Evolutionary conservation across 2,329 filamentous ascomycete genomes (phyloP), one percentile per base, ranked within the genome.

Genomic region (Cladosporium velox): DNA sequence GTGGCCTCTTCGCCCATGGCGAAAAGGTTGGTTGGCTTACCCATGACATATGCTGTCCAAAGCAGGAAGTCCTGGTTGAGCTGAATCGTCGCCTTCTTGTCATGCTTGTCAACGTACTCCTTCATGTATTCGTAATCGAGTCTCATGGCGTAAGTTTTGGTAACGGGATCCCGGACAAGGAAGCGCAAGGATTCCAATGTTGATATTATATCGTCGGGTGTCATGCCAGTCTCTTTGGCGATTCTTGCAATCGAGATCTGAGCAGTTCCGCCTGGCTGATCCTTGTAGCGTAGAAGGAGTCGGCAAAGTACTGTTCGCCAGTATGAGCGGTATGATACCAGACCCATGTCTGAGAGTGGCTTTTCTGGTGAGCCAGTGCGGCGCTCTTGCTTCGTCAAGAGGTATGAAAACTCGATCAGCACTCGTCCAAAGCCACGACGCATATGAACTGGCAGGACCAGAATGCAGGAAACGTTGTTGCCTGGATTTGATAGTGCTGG

Each of bases 11-110:
- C 76, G 59, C 76, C 76, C 68, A 77, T 72, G 11, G 75, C 70
- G 52, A 78, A 77, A 30, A 77, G 69, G 59, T 71, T 77, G 1
- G 75, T 77, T 11, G 77, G 76, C 55, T 92, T 88, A 30, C 95
- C 94, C 93, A 97, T 98, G 51, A 98, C 89, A 76, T 97, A 99
- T 0, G 95, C 95, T 15, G 93, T 97, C 95, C 95, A 99, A 12
- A 93, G 90, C 30, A 99, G 84, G 21, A 88, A 88, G 54, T 90
- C 88, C 0, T 91, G 87, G 70, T 95, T 91, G 41, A 99, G 86
- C 72, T 88, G 90, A 26, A 97, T 91, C 71, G 97, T 96, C 11
- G 90, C 89, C 75, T 97, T 97, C 59, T 86, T 85, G 74, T 97
- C 91, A 87, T 94, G 97, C 70, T 94, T 95, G 35, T 87, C 86